Evolutionary conservation across 2,329 filamentous ascomycete genomes (phyloP), one percentile per base, ranked within the genome.

Genomic region (Xylaria sp.): DNA sequence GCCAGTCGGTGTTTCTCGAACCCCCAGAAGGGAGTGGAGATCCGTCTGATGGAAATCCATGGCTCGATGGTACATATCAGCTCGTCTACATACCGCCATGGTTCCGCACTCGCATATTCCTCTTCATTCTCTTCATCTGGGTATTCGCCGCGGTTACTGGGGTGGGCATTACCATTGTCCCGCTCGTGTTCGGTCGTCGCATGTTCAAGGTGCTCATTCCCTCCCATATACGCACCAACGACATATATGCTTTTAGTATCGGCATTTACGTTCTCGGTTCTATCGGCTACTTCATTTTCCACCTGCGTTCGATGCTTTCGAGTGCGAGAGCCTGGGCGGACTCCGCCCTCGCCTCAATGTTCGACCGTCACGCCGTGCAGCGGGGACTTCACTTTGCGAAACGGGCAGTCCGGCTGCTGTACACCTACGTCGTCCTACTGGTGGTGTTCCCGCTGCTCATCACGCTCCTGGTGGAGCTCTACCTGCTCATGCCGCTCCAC

Each of bases 221-320:
- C 4, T 74, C 79, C 0, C 81, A 89, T 57, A 82, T 90, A 44
- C 84, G 84, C 39, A 89, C 93, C 68, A 99, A 97, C 72, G 94
- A 99, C 70, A 89, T 99, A 21, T 97, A 99, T 66, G 93, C 94
- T 11, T 96, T 97, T 71, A 96, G 91, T 48, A 86, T 94, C 24
- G 94, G 94, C 13, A 82, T 96, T 39, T 96, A 95, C 69, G 77
- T 91, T 21, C 78, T 96, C 4, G 91, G 90, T 9, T 85, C 83
- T 3, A 66, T 84, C 1, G 75, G 83, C 2, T 96, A 92, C 69
- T 72, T 82, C 39, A 62, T 80, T 22, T 75, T 85, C 60, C 83
- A 87, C 67, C 62, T 78, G 17, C 74, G 71, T 11, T 64, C 69
- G 62, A 71, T 81, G 17, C 66, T 68, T 39, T 41, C 50, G 11